Percentiles rank a stretch among this genome's conserved stretches.
Evolutionary conservation across 352 stramenopile genomes (phyloP).

Genomic region (Globisporangium camurandrum): DNA sequence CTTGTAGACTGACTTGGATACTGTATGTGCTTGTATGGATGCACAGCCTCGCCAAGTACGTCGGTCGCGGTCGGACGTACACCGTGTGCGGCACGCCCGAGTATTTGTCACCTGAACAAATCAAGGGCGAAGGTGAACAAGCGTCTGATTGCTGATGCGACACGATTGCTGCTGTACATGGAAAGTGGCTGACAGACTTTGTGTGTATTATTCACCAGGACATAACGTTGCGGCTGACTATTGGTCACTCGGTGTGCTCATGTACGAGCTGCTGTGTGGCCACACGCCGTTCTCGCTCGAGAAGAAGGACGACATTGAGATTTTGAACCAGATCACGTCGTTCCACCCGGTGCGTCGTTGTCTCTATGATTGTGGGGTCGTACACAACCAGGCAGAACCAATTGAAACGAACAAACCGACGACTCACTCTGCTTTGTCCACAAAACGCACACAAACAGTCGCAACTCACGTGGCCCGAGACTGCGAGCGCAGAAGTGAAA

Average conservation of each 20-base stretch:
- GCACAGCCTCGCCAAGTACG: conserved; percentile 75
- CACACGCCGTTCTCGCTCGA: conserved; percentile 84
- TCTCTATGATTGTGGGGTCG: background rate
- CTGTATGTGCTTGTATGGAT: background rate
- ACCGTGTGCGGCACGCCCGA: conserved; percentile 83
- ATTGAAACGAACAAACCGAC: too few relatives aligned
- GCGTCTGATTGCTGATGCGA: too few relatives aligned
- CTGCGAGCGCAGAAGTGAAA: conserved; percentile 60
- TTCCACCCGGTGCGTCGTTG: conserved; percentile 60
- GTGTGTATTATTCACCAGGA: too few relatives aligned
- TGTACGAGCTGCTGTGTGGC: conserved; percentile 91
- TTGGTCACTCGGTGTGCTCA: conserved; percentile 90
- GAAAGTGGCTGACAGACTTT: too few relatives aligned
- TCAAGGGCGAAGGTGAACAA: conserved; percentile 70
- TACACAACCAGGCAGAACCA: too few relatives aligned
- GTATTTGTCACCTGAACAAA: conserved; percentile 81
- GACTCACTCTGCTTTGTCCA: too few relatives aligned
- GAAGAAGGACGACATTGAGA: conserved; percentile 81
- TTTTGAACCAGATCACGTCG: conserved; percentile 80
- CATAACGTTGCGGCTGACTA: conserved; percentile 88
- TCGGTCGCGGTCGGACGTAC: conserved; percentile 76
- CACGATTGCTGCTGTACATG: too few relatives aligned
- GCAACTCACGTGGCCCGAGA: conserved; percentile 65
- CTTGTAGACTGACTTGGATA: background rate
- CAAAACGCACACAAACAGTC: conserved; percentile 20